These are phyloP conservation scores for Saccharomyces kudriavzevii DNA, from an alignment of 805 yeast species.

Conservation along the genomic window DNA sequence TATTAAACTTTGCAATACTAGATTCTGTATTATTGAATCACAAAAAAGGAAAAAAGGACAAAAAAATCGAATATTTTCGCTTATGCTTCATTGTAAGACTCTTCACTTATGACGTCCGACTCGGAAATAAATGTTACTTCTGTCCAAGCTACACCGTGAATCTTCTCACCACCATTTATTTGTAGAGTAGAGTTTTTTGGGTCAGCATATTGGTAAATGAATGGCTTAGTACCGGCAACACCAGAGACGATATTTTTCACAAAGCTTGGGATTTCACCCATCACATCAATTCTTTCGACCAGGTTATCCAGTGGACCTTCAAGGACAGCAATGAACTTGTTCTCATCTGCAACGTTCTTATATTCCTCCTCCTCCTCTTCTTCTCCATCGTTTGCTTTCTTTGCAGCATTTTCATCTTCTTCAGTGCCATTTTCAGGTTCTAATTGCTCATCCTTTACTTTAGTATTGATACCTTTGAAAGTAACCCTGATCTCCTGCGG, in stretches of 20 bases:
- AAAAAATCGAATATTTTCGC: not conserved
- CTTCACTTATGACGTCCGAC: constrained; percentile 23
- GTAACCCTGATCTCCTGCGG: constrained; percentile 63
- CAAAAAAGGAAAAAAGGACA: not conserved
- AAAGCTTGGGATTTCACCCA: constrained; percentile 93
- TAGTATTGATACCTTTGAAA: constrained; percentile 42
- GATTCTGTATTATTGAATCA: not conserved
- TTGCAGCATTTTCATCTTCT: too few species aligned
- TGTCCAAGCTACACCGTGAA: constrained; percentile 27
- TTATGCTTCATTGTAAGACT: constrained; percentile 16
- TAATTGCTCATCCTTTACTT: constrained; percentile 34
- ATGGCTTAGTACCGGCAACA: constrained; percentile 95
- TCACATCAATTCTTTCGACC: constrained; percentile 90
- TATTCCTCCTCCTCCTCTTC: not conserved
- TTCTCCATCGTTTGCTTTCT: not conserved
- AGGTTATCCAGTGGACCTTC: constrained; percentile 53
- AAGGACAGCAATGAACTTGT: constrained; percentile 41
- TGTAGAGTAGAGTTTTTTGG: constrained; percentile 28
- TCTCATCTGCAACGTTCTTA: constrained; percentile 16
- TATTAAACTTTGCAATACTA: not conserved
- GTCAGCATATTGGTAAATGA: constrained; percentile 84
- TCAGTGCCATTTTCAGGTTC: constrained; percentile 27
- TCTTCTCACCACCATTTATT: constrained; percentile 13
- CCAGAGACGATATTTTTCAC: constrained; percentile 90
- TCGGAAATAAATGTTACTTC: constrained; percentile 31